Conservation (phyloP, 306 rosid genomes). For the Styphnolobium japonicum region DNA sequence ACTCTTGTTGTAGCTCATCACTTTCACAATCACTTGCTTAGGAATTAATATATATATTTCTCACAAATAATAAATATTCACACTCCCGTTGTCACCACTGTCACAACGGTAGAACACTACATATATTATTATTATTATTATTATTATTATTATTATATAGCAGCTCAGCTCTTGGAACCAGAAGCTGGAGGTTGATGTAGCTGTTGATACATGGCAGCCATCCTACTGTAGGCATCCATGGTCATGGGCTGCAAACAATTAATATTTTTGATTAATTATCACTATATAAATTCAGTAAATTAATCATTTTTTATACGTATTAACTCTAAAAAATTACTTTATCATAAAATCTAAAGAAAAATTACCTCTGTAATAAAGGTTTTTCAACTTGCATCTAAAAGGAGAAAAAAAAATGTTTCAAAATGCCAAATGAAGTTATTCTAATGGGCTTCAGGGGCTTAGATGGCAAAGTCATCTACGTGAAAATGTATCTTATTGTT, state of each 20-base stretch:
- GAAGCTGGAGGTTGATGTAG: conserved; percentile 60
- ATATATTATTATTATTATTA: too few relatives aligned
- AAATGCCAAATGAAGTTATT: background rate
- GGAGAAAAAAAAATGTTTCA: background rate
- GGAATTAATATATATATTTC: background rate
- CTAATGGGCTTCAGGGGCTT: background rate
- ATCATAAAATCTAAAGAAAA: background rate
- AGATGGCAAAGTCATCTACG: background rate
- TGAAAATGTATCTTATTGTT: background rate
- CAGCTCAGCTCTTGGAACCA: conserved; percentile 55
- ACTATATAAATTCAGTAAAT: background rate
- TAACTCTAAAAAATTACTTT: background rate
- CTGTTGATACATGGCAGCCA: conserved; percentile 81
- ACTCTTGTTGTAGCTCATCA: background rate
- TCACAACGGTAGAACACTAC: background rate
- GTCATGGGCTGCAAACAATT: conserved; percentile 63
- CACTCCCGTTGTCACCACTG: conserved; percentile 19
- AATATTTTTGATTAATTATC: background rate
- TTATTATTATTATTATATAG: too few relatives aligned
- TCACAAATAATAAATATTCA: conserved; percentile 8
- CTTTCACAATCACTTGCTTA: background rate
- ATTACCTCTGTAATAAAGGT: background rate
- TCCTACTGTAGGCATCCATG: conserved; percentile 70
- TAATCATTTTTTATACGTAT: background rate
- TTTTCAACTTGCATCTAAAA: background rate